Evolutionary conservation across 345 rosid genomes (phyloP), one percentile per base, ranked within the genome.

Genomic region (Adansonia digitata): DNA sequence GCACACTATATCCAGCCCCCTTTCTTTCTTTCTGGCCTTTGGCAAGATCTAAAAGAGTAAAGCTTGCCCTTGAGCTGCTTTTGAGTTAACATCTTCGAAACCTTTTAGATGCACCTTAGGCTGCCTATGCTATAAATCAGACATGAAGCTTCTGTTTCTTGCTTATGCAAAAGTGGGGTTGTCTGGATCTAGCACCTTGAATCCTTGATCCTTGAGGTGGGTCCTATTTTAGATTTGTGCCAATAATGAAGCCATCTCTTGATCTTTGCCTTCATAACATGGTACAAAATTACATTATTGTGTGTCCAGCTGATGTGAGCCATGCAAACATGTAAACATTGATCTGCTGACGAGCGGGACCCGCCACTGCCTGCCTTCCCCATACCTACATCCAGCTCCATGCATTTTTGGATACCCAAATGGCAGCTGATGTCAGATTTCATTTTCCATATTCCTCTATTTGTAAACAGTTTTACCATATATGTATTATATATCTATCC

Each of bases 261-360:
- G 66, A 57, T 62, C 46, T 76, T 75, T 59, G 65, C 39, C 55
- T 49, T 74, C 46, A 42, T 34, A 79, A 34, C 40, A 34, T 67
- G 40, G 70, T 52, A 42, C 10, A 17, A 7, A 49, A 43, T 12
- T 26, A 51, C 52, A 22, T 8, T 11, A 40, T 26, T 17, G 46
- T 52, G 29, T 61, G 72, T 26, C 69, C 51, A 77, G 64, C 66
- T 80, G 75, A 77, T 77, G 39, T 51, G 56, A 67, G 40, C 74
- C 81, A 62, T 77, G 76, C 77, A 65, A 43, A 51, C 57, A 71
- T 75, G 73, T 74, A 79, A 78, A 82, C 75, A 72, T 80, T 77
- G 52, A 70, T 78, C 48, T 71, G 40, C 39, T 64, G 55, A 73
- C 34, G 13, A 46, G 56, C n/a, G 34, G 82, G 81, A 7, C 81